Conservation (phyloP, 331 rosid genomes). For the Prunus yedoensis region DNA sequence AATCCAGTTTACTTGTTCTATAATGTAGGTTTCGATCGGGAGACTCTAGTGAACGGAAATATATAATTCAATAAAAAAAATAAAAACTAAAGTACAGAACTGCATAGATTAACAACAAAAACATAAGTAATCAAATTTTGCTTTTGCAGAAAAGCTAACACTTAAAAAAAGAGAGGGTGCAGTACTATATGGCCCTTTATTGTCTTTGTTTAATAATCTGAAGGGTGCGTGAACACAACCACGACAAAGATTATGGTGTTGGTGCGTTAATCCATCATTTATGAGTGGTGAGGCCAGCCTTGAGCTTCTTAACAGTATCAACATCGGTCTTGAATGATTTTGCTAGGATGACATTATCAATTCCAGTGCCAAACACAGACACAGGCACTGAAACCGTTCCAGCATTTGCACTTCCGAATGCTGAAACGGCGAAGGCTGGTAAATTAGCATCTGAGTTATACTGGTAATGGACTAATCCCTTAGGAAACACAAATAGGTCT, state of each 20-base stretch:
- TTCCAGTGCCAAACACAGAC: neutral
- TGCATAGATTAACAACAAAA: too few species aligned
- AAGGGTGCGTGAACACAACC: too few species aligned
- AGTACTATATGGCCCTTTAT: too few species aligned
- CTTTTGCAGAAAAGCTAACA: too few species aligned
- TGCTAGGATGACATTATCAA: neutral
- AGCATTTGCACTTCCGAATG: constrained; percentile 17
- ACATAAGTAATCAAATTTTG: too few species aligned
- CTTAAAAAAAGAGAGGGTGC: too few species aligned
- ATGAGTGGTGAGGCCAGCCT: constrained; percentile 9
- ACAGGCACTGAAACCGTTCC: constrained; percentile 5
- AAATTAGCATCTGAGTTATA: neutral
- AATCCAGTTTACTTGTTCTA: too few species aligned
- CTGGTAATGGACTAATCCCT: constrained; percentile 16
- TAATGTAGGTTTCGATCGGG: too few species aligned
- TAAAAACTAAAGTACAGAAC: too few species aligned
- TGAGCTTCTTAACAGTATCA: constrained; percentile 10
- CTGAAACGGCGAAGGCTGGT: neutral
- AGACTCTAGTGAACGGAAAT: too few species aligned
- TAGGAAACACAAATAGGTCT: constrained; percentile 12
- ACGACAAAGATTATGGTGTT: neutral
- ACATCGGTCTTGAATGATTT: constrained; percentile 6
- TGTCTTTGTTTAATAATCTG: too few species aligned
- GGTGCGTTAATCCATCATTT: neutral
- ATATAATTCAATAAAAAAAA: too few species aligned